phyloP scores from a whole-genome alignment of 352 stramenopile genomes.

The Phytophthora nicotianae region DNA sequence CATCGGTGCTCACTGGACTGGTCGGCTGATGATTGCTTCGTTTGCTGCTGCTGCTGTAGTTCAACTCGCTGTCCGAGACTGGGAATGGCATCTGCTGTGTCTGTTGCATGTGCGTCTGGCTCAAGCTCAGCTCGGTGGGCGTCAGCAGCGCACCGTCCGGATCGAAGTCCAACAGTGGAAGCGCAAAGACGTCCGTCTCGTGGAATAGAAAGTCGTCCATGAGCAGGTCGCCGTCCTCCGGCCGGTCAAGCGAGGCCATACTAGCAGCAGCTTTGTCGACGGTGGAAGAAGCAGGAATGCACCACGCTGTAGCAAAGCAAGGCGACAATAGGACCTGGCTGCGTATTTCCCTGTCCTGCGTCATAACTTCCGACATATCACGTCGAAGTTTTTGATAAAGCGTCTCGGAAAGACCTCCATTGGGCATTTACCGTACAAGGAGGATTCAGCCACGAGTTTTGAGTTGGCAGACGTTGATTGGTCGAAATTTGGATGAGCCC shows the following conservation, averaged over 20 bases:
- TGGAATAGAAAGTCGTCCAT: slow-evolving; percentile 64
- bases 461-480: slow-evolving; percentile 64
- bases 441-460: slow-evolving; percentile 22
- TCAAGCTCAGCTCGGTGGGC: slow-evolving; percentile 23
- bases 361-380: neutral
- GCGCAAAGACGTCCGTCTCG: slow-evolving; percentile 38
- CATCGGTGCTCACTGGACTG: slow-evolving; percentile 49
- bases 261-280: neutral
- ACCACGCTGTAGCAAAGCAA: neutral
- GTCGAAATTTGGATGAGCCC: slow-evolving; percentile 27
- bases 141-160: slow-evolving; percentile 31
- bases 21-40: slow-evolving; percentile 16
- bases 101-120: slow-evolving; percentile 21
- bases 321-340: neutral
- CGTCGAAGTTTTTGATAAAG: neutral
- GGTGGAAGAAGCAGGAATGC: slow-evolving; percentile 6
- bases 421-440: neutral
- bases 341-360: neutral
- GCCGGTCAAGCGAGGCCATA: slow-evolving; percentile 7
- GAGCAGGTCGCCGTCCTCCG: slow-evolving; percentile 23
- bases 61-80: slow-evolving; percentile 6
- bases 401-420: neutral
- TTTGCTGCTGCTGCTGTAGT: neutral
- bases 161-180: slow-evolving; percentile 54
- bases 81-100: slow-evolving; percentile 21